Percentiles rank a stretch among this genome's conserved stretches.
Conservation (phyloP, 805 yeast genomes). For the Zygosaccharomyces siamensis region DNA sequence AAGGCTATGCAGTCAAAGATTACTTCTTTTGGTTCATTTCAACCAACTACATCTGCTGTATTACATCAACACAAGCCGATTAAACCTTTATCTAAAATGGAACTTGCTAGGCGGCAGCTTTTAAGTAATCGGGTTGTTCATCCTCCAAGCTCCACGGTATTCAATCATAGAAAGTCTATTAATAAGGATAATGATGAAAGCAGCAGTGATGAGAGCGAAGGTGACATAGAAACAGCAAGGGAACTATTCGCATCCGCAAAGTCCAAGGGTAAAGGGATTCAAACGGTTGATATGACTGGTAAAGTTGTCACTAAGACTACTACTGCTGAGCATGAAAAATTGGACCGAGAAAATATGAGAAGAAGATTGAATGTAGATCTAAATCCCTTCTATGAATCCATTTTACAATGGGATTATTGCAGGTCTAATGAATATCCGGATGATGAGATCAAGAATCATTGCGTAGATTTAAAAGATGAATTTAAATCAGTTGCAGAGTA, state of each 20-base stretch:
- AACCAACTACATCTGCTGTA: constrained; percentile 23
- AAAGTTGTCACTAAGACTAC: constrained; percentile 35
- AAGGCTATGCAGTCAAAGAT: constrained; percentile 35
- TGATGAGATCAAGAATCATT: constrained; percentile 39
- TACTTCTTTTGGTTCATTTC: constrained; percentile 38
- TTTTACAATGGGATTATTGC: constrained; percentile 75
- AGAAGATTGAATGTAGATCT: constrained; percentile 71
- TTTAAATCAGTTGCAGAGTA: constrained; percentile 64
- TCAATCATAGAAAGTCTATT: constrained; percentile 37
- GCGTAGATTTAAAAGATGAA: constrained; percentile 47
- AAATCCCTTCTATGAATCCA: constrained; percentile 62
- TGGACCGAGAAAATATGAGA: constrained; percentile 74
- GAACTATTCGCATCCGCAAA: constrained; percentile 36
- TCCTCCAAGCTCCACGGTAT: constrained; percentile 50
- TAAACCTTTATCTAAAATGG: constrained; percentile 37
- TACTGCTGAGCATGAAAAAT: constrained; percentile 41
- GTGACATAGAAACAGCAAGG: constrained; percentile 36
- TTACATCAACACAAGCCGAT: constrained; percentile 21
- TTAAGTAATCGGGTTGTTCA: constrained; percentile 34
- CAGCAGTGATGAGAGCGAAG: constrained; percentile 40
- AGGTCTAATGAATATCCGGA: constrained; percentile 54
- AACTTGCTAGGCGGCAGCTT: constrained; percentile 36
- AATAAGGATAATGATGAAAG: constrained; percentile 29
- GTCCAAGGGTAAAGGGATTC: constrained; percentile 29
- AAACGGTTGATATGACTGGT: constrained; percentile 42